Evolutionary conservation across 768 basidiomycete genomes (phyloP).

Genomic region (Cystobasidium ongulense): DNA sequence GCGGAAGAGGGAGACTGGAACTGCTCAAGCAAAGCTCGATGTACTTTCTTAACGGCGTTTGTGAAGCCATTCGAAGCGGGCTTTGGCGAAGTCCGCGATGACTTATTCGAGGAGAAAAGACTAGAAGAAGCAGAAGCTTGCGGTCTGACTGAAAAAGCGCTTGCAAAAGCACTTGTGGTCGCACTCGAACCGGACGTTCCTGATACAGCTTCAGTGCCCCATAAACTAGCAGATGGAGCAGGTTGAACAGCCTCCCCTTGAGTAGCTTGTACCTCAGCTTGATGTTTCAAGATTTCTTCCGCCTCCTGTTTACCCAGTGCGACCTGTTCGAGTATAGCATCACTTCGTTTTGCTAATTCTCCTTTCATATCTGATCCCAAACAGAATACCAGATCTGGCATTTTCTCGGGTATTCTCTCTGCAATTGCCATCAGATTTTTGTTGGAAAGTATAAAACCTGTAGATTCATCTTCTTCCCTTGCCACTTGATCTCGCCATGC

Average conservation of each 20-base stretch:
- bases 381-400: neutral
- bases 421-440: slow-evolving; percentile 28
- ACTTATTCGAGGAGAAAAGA: neutral
- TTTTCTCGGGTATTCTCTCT: slow-evolving; percentile 6
- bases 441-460: slow-evolving; percentile 29
- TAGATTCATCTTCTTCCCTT: slow-evolving; percentile 26
- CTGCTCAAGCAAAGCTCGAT: neutral
- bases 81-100: neutral
- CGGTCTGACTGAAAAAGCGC: neutral
- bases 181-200: neutral
- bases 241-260: neutral
- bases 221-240: neutral
- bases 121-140: neutral
- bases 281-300: neutral
- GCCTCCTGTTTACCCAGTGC: neutral
- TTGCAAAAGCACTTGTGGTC: neutral
- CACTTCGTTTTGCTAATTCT: neutral
- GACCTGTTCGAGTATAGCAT: neutral
- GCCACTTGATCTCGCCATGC: slow-evolving; percentile 33
- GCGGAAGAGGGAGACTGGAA: neutral
- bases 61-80: neutral
- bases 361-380: neutral
- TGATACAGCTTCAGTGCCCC: neutral
- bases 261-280: neutral
- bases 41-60: neutral